Base-by-base conservation (phyloP, 768 basidiomycete species). In the Galerina sulciceps region DNA sequence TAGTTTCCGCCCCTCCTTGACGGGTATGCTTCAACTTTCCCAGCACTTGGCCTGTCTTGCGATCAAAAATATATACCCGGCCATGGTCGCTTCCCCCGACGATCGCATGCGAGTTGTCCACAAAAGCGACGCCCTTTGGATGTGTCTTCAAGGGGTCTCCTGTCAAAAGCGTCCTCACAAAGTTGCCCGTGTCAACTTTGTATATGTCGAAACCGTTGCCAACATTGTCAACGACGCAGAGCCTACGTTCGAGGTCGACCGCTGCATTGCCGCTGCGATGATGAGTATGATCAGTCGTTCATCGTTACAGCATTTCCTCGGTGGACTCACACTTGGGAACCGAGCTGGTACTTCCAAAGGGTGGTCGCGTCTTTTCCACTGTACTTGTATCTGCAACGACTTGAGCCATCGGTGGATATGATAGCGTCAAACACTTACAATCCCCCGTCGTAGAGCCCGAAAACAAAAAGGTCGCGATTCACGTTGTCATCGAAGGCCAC, bases 21-120 rank as follows among this genome's bases (percentile, higher is more conserved):
- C 56, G 52, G 23, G 38, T 35, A 37, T 67, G 65, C 15, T 37
- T 40, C 17, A 68, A 42, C 13, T 31, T 59, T 14, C 58, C 42
- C 31, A 65, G 37, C 17, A 56, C 14, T 4, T 36, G 10, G 10
- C 66, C 66, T 5, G 66, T 57, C 26, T 63, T 65, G 3, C 57
- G n/a, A 9, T 68, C 64, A 37, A 65, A 68, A 20, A 68, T 58
- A 50, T 67, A 67, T 6, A 64, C 64, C 5, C 42, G 31, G 4
- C 66, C 62, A 47, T 69, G 64, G 53, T 69, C 64, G 47, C 67
- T 69, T 20, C 67, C 67, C 13, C 63, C 59, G n/a, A 68, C 47
- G 17, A 67, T 44, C 11, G 55, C 47, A 15, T 46, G 42, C 11
- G 43, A 34, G 23, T 55, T 34, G 23, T 63, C 49, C 13, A 48